A percentile compares a stretch with the other conserved stretches of the same genome.
phyloP scores from a whole-genome alignment of 306 rosid genomes.

The Argentina anserina region DNA sequence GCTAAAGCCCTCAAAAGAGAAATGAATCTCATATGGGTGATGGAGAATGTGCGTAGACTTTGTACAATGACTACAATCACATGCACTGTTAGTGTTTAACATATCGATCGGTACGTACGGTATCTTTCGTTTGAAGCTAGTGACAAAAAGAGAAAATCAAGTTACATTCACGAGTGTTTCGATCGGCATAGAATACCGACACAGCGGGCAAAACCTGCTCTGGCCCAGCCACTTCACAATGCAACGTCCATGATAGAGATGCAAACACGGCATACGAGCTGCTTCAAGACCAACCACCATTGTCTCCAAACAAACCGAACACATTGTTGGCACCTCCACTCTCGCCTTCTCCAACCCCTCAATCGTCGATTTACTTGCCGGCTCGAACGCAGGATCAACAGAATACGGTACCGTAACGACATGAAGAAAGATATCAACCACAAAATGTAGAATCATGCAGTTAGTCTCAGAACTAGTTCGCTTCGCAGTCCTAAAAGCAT shows the following conservation, averaged over 20 bases:
- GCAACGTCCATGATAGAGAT: slow-evolving; percentile 3
- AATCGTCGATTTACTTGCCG: neutral
- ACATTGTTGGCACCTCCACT: neutral
- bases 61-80: no score
- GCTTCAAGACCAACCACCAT: neutral
- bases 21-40: no score
- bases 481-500: neutral
- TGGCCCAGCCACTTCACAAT: neutral
- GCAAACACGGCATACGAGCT: neutral
- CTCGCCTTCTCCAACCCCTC: neutral
- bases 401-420: neutral
- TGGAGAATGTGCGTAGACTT: no score
- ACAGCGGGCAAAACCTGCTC: neutral
- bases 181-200: neutral
- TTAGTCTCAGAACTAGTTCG: neutral
- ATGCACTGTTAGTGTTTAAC: no score
- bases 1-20: neutral
- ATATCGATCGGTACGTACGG: no score
- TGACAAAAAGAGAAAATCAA: neutral
- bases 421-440: neutral
- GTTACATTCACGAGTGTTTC: neutral
- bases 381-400: neutral
- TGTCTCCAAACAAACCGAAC: neutral
- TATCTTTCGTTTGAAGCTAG: neutral
- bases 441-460: neutral